Evolutionary conservation across 2,329 filamentous ascomycete species (phyloP), one percentile per base, ranked within the genome.

Genomic region (Colletotrichum chlorophyti): DNA sequence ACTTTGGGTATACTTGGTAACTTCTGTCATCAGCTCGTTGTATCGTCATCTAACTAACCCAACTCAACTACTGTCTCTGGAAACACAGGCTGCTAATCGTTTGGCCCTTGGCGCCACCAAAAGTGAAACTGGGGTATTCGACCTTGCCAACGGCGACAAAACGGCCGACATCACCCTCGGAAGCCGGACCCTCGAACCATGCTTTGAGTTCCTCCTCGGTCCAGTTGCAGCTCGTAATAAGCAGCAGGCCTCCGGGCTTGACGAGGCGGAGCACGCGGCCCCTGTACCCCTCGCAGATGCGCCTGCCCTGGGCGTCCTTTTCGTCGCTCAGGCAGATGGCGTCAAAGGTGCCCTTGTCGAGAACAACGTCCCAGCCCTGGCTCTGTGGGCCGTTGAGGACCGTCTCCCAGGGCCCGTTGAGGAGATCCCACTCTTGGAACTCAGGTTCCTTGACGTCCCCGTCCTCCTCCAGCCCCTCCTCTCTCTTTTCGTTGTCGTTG

Each of bases 301-400:
- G 83, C 32, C 84, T 77, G 1, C 83, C 87, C 12, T 72, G 70
- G 49, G 75, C 75, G 64, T 80, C 78, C 26, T 69, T 72, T 64
- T 87, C 85, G 54, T 81, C 80, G 50, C 82, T 85, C n/a, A 98
- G 78, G 46, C 88, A 93, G 29, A 99, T 90, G 10, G 95, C 95
- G 78, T 99, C 95, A 72, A 98, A 99, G 1, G 95, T 99, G 40
- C 95, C 95, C 76, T 99, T 99, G 75, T 99, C 95, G n/a, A 97
- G 83, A 0, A 97, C 89, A 0, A 97, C 86, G 73, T 98, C 93
- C 77, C 93, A 98, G 1, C 90, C 90, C 0, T 72, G 71, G 1
- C 65, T 65, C 27, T 72, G 65, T 3, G 57, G 19, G 9, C 66
- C 65, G 15, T 55, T 59, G 21, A 71, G 65, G 2, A 82, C 76